These are phyloP conservation scores for Fusarium napiforme DNA, from an alignment of 2,329 filamentous ascomycete species.

Conservation along the genomic window DNA sequence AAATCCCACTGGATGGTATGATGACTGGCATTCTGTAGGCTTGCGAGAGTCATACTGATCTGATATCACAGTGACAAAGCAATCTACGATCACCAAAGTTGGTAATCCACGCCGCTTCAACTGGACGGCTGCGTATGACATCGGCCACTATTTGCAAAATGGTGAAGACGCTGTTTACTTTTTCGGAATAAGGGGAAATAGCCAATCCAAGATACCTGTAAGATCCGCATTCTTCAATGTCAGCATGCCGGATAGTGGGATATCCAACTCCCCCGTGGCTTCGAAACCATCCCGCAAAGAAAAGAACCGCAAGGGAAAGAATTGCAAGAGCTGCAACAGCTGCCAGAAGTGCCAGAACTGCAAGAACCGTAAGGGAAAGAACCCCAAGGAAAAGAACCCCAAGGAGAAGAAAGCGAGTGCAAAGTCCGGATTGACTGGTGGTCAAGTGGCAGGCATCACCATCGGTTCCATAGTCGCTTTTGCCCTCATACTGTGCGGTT, in stretches of 20 bases:
- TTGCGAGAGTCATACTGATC: not conserved
- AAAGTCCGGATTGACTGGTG: not conserved
- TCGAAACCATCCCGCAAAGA: not conserved
- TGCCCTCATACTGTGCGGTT: not conserved
- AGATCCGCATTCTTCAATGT: not conserved
- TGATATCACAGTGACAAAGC: not conserved
- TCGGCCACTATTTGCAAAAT: not conserved
- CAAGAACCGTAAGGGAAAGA: no score
- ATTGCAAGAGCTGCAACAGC: no score
- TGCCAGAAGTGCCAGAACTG: no score
- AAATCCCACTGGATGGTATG: no score
- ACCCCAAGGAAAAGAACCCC: no score
- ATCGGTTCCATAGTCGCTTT: not conserved
- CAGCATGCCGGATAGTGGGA: not conserved
- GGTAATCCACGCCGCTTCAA: no score
- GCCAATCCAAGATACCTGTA: no score
- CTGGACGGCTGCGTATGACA: not conserved
- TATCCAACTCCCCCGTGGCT: fast-evolving
- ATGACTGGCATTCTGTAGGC: no score
- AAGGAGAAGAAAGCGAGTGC: no score
- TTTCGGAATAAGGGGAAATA: no score
- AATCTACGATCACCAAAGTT: no score
- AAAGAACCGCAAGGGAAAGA: no score
- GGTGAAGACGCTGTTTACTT: not conserved
- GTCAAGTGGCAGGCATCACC: not conserved